phyloP scores from a whole-genome alignment of 257 asterid genomes.

The Solanum chmielewskii region DNA sequence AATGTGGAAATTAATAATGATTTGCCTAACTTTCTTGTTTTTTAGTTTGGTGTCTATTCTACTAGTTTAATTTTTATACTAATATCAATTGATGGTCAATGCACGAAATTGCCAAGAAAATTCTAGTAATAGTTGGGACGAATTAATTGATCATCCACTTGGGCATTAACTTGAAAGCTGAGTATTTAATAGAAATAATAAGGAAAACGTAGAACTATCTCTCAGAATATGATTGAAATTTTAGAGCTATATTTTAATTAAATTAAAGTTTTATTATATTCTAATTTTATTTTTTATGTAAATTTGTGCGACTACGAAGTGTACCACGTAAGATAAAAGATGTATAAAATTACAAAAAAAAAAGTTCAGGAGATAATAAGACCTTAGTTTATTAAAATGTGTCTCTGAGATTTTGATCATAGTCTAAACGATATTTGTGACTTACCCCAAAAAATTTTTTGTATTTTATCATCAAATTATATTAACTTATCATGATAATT shows the following conservation, averaged over 20 bases:
- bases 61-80: not conserved
- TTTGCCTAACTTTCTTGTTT: not conserved
- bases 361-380: too few species aligned
- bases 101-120: not conserved
- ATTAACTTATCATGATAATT: not conserved
- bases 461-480: not conserved
- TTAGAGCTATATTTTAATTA: too few species aligned
- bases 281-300: too few species aligned
- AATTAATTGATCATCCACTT: not conserved
- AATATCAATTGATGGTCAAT: not conserved
- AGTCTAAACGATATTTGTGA: too few species aligned
- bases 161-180: not conserved
- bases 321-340: too few species aligned
- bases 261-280: too few species aligned
- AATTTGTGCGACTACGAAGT: too few species aligned
- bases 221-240: accelerated
- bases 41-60: not conserved
- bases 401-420: too few species aligned
- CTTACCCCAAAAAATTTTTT: not conserved
- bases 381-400: too few species aligned
- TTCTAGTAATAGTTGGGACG: not conserved
- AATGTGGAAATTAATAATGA: not conserved
- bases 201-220: too few species aligned
- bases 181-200: too few species aligned
- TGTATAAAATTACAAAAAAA: too few species aligned